Base-by-base conservation (phyloP, 176 grass and related monocot species). In the Urochloa ruziziensis region DNA sequence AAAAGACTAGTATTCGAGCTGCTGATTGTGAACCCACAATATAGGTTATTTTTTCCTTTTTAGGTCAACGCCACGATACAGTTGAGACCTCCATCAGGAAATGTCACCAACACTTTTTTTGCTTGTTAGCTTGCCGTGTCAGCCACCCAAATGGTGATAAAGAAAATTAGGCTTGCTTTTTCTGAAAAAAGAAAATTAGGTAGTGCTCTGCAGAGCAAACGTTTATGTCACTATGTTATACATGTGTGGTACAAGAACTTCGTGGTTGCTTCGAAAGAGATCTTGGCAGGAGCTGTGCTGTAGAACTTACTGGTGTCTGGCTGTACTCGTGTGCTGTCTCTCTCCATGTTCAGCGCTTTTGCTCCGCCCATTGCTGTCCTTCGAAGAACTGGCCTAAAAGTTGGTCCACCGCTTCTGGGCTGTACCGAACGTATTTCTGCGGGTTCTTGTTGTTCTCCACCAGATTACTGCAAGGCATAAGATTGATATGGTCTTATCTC, bases 391-490 rank as follows among this genome's bases (percentile, higher is more conserved):
- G 91, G 0, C 88, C 82, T 9, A 97, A 43, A 62, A 90, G 86
- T 44, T 90, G 89, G 53, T 94, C 94, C 72, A 94, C 88, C 27
- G 87, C 74, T 86, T 90, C 94, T 0, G 94, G 81, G 67, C 83
- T 87, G 84, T 97, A 93, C 63, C 86, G 87, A 28, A 97, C 82
- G 70, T 94, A 90, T 65, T 97, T 91, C 74, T 89, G 81, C 1
- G 91, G 89, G 73, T 97, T 97, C 86, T 94, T 97, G 61, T 82
- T 84, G 69, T 87, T 97, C 77, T 93, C 94, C 49, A 91, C 91
- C 48, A 97, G 74, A 53, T 24, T 86, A 61, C 91, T 97, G 78
- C 76, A 70, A 54, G 58, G 10, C 65, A 82, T 15, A 73, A 73
- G n/a, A 53, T 44, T 58, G 47, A 27, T 27, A 54, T 4, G 23